phyloP scores from a whole-genome alignment of 2,329 filamentous ascomycete genomes.

The Stachybotrys echinatus region DNA sequence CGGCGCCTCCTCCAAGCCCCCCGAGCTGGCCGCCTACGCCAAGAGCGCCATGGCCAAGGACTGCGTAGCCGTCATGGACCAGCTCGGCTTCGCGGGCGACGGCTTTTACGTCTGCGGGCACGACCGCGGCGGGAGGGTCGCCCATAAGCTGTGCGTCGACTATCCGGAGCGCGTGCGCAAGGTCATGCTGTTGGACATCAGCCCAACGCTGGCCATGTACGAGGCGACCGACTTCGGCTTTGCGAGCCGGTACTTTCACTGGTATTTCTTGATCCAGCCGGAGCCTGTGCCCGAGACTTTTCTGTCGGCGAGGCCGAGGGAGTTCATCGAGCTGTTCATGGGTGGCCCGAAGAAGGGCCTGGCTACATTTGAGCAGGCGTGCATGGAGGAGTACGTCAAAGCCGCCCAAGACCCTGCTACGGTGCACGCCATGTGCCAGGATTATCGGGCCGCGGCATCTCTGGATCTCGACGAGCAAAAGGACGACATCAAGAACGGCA shows the following conservation, averaged over 20 bases:
- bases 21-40: slow-evolving; percentile 27
- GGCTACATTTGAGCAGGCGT: slow-evolving; percentile 25
- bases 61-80: slow-evolving; percentile 38
- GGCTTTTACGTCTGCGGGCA: slow-evolving; percentile 47
- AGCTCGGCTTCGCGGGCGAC: slow-evolving; percentile 23
- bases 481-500: slow-evolving; percentile 35
- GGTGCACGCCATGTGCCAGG: slow-evolving; percentile 47
- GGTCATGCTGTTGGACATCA: slow-evolving; percentile 45
- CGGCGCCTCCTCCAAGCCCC: slow-evolving; percentile 42
- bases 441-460: slow-evolving; percentile 48
- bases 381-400: slow-evolving; percentile 34
- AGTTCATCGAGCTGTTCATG: slow-evolving; percentile 37
- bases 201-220: slow-evolving; percentile 51
- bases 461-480: slow-evolving; percentile 46
- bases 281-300: slow-evolving; percentile 45
- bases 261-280: slow-evolving; percentile 52
- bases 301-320: slow-evolving; percentile 28
- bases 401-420: slow-evolving; percentile 33
- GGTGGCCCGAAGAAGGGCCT: slow-evolving; percentile 30
- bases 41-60: slow-evolving; percentile 46
- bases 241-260: slow-evolving; percentile 50
- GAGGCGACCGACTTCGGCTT: slow-evolving; percentile 33
- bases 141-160: slow-evolving; percentile 48
- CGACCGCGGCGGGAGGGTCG: slow-evolving; percentile 51
- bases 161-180: slow-evolving; percentile 32